A percentile compares a stretch with the other conserved stretches of the same genome.
Conservation (phyloP, 2,329 filamentous ascomycete species). For the Nakataea oryzae region DNA sequence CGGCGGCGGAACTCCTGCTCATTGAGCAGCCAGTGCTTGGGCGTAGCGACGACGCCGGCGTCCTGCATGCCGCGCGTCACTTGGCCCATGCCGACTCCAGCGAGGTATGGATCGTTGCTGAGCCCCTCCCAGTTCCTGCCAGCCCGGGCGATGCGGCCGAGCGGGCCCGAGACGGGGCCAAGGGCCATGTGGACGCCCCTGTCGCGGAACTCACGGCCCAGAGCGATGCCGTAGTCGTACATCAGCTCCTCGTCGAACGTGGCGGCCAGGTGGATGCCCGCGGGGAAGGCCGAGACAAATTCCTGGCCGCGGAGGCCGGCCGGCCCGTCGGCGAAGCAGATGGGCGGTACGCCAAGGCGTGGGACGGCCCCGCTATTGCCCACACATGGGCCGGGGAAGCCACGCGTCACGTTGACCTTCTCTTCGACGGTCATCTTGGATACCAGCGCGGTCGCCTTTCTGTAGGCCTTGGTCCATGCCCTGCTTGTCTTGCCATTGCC, state of each 20-base stretch:
- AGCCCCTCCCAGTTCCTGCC: conserved; percentile 51
- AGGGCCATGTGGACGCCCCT: conserved; percentile 65
- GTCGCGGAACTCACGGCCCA: conserved; percentile 56
- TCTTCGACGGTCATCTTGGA: conserved; percentile 26
- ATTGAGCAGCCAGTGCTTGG: conserved; percentile 52
- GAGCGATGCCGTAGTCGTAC: conserved; percentile 53
- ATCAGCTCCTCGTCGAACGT: conserved; percentile 61
- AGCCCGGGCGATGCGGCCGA: conserved; percentile 52
- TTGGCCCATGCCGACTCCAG: conserved; percentile 17
- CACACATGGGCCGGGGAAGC: conserved; percentile 18
- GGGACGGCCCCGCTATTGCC: conserved; percentile 20
- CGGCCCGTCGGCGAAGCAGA: conserved; percentile 34
- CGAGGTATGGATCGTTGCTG: conserved; percentile 20
- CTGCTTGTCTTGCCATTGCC: conserved; percentile 16
- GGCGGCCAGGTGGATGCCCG: conserved; percentile 58
- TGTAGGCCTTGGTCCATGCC: conserved; percentile 23
- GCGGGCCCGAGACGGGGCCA: conserved; percentile 43
- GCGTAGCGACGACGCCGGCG: conserved; percentile 64
- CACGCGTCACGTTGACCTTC: conserved; percentile 27
- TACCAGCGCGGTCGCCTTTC: conserved; percentile 21
- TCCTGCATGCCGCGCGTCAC: conserved; percentile 18
- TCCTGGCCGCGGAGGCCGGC: conserved; percentile 20
- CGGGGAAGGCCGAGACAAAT: conserved; percentile 41
- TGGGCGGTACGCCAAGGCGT: conserved; percentile 27
- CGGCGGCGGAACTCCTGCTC: conserved; percentile 47